phyloP scores from a whole-genome alignment of 148 eudicot genomes.

The Rhododendron griersonianum region DNA sequence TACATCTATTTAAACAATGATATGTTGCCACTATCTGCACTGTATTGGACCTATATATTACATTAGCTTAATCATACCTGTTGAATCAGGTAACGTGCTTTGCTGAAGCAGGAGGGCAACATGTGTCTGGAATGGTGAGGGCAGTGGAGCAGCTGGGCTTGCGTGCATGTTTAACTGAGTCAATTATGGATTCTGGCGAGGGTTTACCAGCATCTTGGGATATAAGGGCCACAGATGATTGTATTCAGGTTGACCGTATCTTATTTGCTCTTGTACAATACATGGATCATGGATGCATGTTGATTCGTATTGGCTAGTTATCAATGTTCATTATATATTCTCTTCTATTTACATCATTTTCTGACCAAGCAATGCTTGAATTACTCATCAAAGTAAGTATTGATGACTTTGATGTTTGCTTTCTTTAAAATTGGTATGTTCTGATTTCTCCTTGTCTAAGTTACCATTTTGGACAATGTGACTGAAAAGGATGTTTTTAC shows the following conservation, averaged over 20 bases:
- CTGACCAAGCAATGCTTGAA: not conserved
- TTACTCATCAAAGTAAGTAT: not conserved
- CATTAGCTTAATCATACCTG: not conserved
- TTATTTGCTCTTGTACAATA: not conserved
- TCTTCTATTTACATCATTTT: not conserved
- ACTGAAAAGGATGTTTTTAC: slow-evolving; percentile 20
- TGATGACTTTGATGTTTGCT: not conserved
- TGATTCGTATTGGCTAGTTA: not conserved
- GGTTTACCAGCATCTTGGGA: slow-evolving; percentile 80
- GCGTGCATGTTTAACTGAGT: slow-evolving; percentile 79
- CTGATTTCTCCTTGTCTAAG: not conserved
- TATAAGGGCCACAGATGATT: slow-evolving; percentile 48
- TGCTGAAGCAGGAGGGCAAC: slow-evolving; percentile 97
- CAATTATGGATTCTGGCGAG: slow-evolving; percentile 83
- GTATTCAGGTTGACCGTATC: slow-evolving; percentile 61
- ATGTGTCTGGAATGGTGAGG: slow-evolving; percentile 79
- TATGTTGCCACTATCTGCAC: not conserved
- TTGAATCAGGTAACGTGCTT: slow-evolving; percentile 77
- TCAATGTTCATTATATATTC: not conserved
- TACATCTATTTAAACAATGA: not conserved
- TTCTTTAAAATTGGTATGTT: not conserved
- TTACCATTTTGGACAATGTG: not conserved
- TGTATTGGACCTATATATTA: not conserved
- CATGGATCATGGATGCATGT: not conserved
- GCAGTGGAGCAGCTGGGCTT: slow-evolving; percentile 76